These are phyloP conservation scores for Porodaedalea pini DNA, from an alignment of 1,284 basidiomycete species.

Conservation along the genomic window DNA sequence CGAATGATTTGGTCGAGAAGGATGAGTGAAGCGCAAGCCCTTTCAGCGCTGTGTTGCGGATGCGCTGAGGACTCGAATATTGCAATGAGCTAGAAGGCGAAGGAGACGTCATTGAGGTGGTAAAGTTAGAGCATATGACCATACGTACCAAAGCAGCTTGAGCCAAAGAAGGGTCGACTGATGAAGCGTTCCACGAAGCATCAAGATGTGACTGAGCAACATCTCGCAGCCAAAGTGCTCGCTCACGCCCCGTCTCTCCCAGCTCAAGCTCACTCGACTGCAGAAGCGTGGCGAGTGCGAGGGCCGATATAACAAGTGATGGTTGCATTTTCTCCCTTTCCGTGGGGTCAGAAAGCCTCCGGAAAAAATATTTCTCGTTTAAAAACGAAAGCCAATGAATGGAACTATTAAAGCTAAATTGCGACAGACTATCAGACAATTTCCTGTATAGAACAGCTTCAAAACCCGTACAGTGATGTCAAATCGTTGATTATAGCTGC, in stretches of 20 bases:
- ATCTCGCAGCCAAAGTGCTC: constrained; percentile 52
- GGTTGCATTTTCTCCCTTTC: constrained; percentile 59
- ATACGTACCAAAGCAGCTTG: constrained; percentile 67
- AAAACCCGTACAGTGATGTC: constrained; percentile 13
- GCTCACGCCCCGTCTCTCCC: constrained; percentile 45
- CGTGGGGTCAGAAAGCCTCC: constrained; percentile 47
- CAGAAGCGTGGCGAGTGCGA: constrained; percentile 70
- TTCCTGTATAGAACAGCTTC: not conserved
- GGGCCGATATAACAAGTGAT: constrained; percentile 58
- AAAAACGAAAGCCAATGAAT: constrained; percentile 65
- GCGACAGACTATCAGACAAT: not conserved
- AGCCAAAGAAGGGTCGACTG: constrained; percentile 59
- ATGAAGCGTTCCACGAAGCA: constrained; percentile 45
- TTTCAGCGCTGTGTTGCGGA: constrained; percentile 53
- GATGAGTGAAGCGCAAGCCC: constrained; percentile 49
- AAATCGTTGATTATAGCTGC: constrained; percentile 14
- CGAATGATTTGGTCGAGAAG: constrained; percentile 62
- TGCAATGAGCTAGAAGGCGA: constrained; percentile 53
- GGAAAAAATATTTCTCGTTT: constrained; percentile 51
- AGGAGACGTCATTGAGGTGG: not conserved
- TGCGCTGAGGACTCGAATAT: constrained; percentile 73
- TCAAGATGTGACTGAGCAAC: constrained; percentile 53
- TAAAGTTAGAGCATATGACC: constrained; percentile 17
- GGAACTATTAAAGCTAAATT: constrained; percentile 43
- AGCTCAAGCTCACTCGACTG: constrained; percentile 65